phyloP scores from a whole-genome alignment of 306 rosid genomes.

The Ziziphus jujuba region DNA sequence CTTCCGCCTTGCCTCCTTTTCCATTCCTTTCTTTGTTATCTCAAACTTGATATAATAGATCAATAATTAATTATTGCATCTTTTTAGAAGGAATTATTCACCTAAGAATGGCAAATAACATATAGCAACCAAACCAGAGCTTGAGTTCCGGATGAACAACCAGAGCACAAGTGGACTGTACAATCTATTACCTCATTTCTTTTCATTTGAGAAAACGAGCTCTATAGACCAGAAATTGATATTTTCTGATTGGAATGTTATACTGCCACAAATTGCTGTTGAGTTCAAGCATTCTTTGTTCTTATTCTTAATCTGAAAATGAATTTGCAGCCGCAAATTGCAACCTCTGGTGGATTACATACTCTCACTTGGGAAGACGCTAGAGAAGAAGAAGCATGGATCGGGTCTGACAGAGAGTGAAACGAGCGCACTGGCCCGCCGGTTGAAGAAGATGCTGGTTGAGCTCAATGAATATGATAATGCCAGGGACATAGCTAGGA shows the following conservation, averaged over 20 bases:
- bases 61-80: too few species aligned
- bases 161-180: too few species aligned
- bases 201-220: too few species aligned
- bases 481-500: constrained; percentile 74
- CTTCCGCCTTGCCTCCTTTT: too few species aligned
- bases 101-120: too few species aligned
- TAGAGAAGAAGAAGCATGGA: constrained; percentile 75
- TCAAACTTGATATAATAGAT: too few species aligned
- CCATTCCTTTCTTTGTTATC: too few species aligned
- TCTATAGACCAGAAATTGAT: neutral
- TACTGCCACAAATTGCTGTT: neutral
- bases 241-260: neutral
- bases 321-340: constrained; percentile 63
- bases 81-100: too few species aligned
- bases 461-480: constrained; percentile 86
- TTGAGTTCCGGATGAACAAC: too few species aligned
- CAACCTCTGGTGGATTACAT: constrained; percentile 77
- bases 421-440: constrained; percentile 69
- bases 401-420: constrained; percentile 49
- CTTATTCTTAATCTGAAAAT: neutral
- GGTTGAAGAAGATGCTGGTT: constrained; percentile 84
- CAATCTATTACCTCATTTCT: too few species aligned
- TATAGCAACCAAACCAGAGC: too few species aligned
- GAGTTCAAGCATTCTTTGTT: neutral
- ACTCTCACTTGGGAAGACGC: constrained; percentile 57